These are phyloP conservation scores for Saccharomyces eubayanus DNA, from an alignment of 805 yeast species.

Conservation along the genomic window DNA sequence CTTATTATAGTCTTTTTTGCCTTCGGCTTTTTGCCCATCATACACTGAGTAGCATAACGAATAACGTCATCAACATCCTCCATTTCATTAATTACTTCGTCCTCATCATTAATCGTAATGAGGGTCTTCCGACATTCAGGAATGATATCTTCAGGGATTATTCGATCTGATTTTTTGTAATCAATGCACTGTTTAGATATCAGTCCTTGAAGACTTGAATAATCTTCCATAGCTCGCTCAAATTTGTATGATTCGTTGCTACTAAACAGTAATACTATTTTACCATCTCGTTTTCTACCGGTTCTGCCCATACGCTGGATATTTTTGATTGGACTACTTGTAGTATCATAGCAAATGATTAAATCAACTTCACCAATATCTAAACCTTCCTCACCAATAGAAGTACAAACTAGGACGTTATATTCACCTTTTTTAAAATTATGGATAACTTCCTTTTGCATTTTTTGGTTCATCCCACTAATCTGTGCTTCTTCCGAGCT, in stretches of 20 bases:
- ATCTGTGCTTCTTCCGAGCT: slow-evolving; percentile 70
- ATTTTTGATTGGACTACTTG: slow-evolving; percentile 86
- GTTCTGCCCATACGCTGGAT: slow-evolving; percentile 97
- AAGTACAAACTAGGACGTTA: slow-evolving; percentile 87
- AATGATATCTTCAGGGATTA: slow-evolving; percentile 48
- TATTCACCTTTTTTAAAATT: slow-evolving; percentile 64
- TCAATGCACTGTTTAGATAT: slow-evolving; percentile 43
- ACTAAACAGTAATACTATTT: slow-evolving; percentile 64
- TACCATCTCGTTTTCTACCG: slow-evolving; percentile 89
- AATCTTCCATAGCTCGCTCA: slow-evolving; percentile 77
- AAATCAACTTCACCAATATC: slow-evolving; percentile 97
- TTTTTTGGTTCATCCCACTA: slow-evolving; percentile 84
- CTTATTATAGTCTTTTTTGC: slow-evolving; percentile 11
- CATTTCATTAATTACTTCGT: slow-evolving; percentile 41
- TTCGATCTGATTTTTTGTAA: slow-evolving; percentile 49
- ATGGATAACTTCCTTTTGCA: slow-evolving; percentile 70
- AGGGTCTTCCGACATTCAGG: slow-evolving; percentile 52
- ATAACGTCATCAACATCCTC: slow-evolving; percentile 64
- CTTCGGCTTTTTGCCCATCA: slow-evolving; percentile 36
- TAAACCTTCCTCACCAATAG: slow-evolving; percentile 96
- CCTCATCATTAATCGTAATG: slow-evolving; percentile 67
- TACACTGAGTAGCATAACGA: slow-evolving; percentile 56
- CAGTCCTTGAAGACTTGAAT: slow-evolving; percentile 65
- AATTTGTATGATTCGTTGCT: slow-evolving; percentile 71
- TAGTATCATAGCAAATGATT: slow-evolving; percentile 87